Conservation (phyloP, 805 yeast genomes). For the Saccharomycopsis babjevae region DNA sequence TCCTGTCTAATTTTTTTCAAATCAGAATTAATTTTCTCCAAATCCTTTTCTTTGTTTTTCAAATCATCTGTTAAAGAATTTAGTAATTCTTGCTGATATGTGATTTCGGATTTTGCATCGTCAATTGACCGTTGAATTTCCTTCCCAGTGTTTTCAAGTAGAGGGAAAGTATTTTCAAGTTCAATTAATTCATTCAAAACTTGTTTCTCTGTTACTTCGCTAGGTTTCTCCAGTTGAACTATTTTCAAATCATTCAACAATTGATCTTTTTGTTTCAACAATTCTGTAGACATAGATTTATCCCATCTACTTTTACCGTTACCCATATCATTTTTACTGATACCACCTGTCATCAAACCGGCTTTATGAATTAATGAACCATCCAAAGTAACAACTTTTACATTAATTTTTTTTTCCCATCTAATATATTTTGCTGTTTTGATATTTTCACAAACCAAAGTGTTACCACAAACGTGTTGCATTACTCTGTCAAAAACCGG, state of each 20-base stretch:
- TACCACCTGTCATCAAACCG: conserved; percentile 91
- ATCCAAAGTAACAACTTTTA: conserved; percentile 68
- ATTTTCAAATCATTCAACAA: conserved; percentile 39
- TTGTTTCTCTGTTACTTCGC: conserved; percentile 45
- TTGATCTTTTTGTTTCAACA: conserved; percentile 42
- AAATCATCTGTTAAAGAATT: conserved; percentile 21
- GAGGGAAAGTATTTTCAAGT: conserved; percentile 36
- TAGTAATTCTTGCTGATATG: conserved; percentile 2
- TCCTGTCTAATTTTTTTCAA: conserved; percentile 11
- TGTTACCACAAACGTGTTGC: conserved; percentile 66
- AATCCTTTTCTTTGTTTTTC: conserved; percentile 17
- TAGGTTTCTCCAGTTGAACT: conserved; percentile 36
- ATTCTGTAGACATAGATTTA: conserved; percentile 49
- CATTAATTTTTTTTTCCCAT: conserved; percentile 50
- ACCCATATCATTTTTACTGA: conserved; percentile 31
- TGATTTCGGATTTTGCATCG: conserved; percentile 38
- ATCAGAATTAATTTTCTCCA: conserved; percentile 16
- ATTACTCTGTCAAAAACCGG: conserved; percentile 63
- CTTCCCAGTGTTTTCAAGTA: conserved; percentile 34
- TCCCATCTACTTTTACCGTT: conserved; percentile 52
- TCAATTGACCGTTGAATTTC: conserved; percentile 35
- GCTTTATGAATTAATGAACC: conserved; percentile 80
- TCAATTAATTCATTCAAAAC: conserved; percentile 45
- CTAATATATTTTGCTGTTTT: conserved; percentile 59
- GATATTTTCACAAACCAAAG: conserved; percentile 68